Evolutionary conservation across 106 monocot species (phyloP).

Genomic region (Apostasia shenzhenica): DNA sequence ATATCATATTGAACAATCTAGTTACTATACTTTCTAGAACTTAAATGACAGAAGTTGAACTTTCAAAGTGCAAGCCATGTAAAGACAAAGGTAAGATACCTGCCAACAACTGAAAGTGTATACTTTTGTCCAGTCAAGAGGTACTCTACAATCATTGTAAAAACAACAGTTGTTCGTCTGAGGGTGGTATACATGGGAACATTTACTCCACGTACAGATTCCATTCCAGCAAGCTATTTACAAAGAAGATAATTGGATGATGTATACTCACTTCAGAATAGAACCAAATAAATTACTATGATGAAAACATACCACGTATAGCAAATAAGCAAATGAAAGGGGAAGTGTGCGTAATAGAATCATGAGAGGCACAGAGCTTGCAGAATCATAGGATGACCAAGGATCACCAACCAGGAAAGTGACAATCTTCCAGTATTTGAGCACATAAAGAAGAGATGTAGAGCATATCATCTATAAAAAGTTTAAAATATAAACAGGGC

Average conservation of each 20-base stretch:
- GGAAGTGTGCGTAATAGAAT: constrained; percentile 77
- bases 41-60: neutral
- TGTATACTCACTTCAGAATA: neutral
- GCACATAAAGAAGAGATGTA: constrained; percentile 58
- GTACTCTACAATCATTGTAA: constrained; percentile 92
- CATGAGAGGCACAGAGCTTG: constrained; percentile 49
- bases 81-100: constrained; percentile 32
- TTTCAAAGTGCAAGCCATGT: neutral
- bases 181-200: constrained; percentile 99
- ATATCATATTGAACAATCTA: too few species aligned
- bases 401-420: constrained; percentile 63
- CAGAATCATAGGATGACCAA: constrained; percentile 40
- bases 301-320: constrained; percentile 72
- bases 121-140: constrained; percentile 76
- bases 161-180: constrained; percentile 95
- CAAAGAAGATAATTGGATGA: constrained; percentile 1
- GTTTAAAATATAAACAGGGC: neutral
- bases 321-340: constrained; percentile 78
- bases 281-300: neutral
- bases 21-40: too few species aligned
- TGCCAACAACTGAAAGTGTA: constrained; percentile 53
- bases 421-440: constrained; percentile 72
- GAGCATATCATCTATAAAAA: constrained; percentile 82
- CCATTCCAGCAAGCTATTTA: constrained; percentile 88
- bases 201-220: constrained; percentile 97